These are phyloP conservation scores for Geotrichum carabidarum DNA, from an alignment of 1,139 yeast species.

Conservation along the genomic window DNA sequence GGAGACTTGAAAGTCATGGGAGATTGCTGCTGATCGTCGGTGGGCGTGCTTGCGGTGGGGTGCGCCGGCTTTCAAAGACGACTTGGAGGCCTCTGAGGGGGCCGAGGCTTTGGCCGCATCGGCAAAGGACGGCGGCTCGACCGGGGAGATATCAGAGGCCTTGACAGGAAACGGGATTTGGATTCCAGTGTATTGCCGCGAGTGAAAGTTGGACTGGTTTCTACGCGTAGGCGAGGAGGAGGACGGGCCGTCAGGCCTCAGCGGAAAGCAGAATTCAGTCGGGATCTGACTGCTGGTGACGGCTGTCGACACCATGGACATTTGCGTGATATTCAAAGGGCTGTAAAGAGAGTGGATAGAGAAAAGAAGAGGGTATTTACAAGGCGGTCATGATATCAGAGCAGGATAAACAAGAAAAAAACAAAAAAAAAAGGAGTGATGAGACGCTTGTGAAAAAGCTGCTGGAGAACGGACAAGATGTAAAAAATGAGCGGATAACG, in stretches of 20 bases:
- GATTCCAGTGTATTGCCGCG: constrained; percentile 17
- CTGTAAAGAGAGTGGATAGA: neutral
- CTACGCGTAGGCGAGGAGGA: constrained; percentile 1
- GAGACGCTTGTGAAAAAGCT: neutral
- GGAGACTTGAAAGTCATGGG: constrained; percentile 25
- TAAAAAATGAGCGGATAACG: neutral
- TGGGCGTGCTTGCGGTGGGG: constrained; percentile 30
- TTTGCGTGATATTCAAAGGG: neutral
- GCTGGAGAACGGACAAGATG: neutral
- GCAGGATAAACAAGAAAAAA: neutral
- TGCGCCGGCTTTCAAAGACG: constrained; percentile 9
- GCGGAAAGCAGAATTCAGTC: constrained; percentile 18
- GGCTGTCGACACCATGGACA: constrained; percentile 2
- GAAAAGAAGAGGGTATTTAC: neutral
- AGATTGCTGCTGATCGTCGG: constrained; percentile 37
- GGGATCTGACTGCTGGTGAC: constrained; percentile 10
- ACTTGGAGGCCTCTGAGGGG: neutral
- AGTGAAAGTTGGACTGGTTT: constrained; percentile 6
- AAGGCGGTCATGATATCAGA: neutral
- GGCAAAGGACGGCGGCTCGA: neutral
- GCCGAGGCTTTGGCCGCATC: neutral
- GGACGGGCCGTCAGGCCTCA: constrained; percentile 2
- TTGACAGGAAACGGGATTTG: constrained; percentile 4
- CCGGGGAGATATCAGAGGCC: neutral
- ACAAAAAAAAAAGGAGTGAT: neutral